These are phyloP conservation scores for Xylariaceae sp. DNA, from an alignment of 2,329 filamentous ascomycete genomes.

Conservation along the genomic window DNA sequence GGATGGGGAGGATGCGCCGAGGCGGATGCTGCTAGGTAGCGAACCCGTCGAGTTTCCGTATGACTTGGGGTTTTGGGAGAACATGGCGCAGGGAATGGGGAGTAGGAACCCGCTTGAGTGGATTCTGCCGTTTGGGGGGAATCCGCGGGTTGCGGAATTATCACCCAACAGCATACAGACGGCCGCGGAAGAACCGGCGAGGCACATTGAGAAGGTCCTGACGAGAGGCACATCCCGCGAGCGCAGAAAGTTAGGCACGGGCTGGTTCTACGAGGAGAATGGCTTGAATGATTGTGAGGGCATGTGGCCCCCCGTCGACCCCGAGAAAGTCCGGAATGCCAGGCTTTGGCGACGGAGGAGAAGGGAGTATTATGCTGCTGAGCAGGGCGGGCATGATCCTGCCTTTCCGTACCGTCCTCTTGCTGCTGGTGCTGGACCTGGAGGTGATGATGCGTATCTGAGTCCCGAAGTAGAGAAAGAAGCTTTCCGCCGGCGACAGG, in stretches of 20 bases:
- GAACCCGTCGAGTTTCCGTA: slow-evolving; percentile 74
- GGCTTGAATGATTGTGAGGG: slow-evolving; percentile 64
- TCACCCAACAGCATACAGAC: slow-evolving; percentile 17
- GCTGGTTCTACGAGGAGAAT: slow-evolving; percentile 69
- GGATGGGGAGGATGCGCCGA: slow-evolving; percentile 33
- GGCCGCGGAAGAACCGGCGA: slow-evolving; percentile 6
- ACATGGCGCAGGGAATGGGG: slow-evolving; percentile 74
- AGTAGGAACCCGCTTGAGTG: slow-evolving; percentile 61
- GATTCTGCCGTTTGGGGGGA: slow-evolving; percentile 63
- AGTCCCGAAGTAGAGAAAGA: slow-evolving; percentile 43
- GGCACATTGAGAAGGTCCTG: slow-evolving; percentile 6
- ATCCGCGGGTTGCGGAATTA: slow-evolving; percentile 39
- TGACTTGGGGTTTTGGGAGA: slow-evolving; percentile 70
- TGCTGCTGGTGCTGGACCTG: too few relatives aligned
- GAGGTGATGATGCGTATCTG: slow-evolving; percentile 3
- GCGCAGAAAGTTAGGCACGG: slow-evolving; percentile 28
- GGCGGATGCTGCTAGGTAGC: slow-evolving; percentile 51
- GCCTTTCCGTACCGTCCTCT: too few relatives aligned
- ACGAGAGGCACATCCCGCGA: too few relatives aligned
- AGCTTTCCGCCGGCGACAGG: slow-evolving; percentile 49
- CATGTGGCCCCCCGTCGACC: slow-evolving; percentile 62
- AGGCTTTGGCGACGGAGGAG: slow-evolving; percentile 34
- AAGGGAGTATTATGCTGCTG: slow-evolving; percentile 28
- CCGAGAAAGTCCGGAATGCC: slow-evolving; percentile 52
- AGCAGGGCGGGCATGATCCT: slow-evolving; percentile 18